Evolutionary conservation across 345 rosid species (phyloP).

Genomic region (Eucalyptus rudis): DNA sequence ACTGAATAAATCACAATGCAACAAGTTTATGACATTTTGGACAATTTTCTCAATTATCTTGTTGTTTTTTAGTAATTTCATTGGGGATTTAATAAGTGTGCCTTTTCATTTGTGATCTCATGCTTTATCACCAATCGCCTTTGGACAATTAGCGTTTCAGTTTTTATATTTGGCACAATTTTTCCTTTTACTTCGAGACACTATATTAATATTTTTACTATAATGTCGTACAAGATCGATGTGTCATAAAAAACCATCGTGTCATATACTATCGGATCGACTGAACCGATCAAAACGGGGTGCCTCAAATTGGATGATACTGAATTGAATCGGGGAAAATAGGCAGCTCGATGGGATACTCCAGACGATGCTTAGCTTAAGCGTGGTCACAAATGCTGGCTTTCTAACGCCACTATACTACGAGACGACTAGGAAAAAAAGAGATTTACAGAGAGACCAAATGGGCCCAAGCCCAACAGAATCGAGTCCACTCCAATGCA

Average conservation of each 20-base stretch:
- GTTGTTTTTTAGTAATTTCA: background rate
- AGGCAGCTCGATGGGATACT: background rate
- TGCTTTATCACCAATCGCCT: background rate
- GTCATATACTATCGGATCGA: background rate
- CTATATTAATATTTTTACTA: background rate
- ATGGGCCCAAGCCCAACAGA: background rate
- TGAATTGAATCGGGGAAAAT: background rate
- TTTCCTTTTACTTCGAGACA: background rate
- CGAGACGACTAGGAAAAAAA: background rate
- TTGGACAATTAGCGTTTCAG: background rate
- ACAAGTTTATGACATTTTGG: background rate
- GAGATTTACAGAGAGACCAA: background rate
- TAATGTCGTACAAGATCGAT: background rate
- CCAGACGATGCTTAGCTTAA: background rate
- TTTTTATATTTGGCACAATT: background rate
- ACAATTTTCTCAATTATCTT: too few species aligned
- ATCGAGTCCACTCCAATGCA: background rate
- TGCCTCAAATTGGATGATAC: background rate
- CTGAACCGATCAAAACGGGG: background rate
- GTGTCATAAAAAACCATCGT: background rate
- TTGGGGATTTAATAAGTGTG: background rate
- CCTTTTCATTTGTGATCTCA: background rate
- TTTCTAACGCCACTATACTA: background rate
- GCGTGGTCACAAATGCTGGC: background rate
- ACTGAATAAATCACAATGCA: too few species aligned